phyloP scores from a whole-genome alignment of 176 grass and related monocot species.

The Musa itinerans region DNA sequence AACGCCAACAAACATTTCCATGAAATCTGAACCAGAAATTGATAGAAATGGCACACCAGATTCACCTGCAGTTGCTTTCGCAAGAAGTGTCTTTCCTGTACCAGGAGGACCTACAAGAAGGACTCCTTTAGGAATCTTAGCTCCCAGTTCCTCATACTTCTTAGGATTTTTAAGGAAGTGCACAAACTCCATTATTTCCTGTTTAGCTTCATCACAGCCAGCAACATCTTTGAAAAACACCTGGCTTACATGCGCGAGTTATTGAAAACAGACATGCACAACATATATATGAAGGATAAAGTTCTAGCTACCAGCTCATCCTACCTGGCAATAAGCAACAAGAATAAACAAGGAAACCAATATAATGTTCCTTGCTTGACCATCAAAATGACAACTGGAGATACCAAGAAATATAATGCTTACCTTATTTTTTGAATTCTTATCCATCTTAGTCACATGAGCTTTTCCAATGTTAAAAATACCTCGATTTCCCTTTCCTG shows the following conservation, averaged over 20 bases:
- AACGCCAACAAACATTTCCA: slow-evolving; percentile 99
- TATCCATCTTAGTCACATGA: slow-evolving; percentile 84
- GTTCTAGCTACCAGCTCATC: background rate
- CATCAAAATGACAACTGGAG: background rate
- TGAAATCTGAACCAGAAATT: slow-evolving; percentile 82
- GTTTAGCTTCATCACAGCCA: slow-evolving; percentile 94
- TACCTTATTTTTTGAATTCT: slow-evolving; percentile 92
- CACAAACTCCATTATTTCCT: slow-evolving; percentile 99
- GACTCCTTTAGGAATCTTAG: slow-evolving; percentile 96
- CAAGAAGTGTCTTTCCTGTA: slow-evolving; percentile 90
- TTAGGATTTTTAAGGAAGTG: slow-evolving; percentile 93
- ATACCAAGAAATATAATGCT: background rate
- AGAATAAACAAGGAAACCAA: background rate
- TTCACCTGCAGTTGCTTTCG: slow-evolving; percentile 91
- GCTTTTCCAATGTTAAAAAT: slow-evolving; percentile 92
- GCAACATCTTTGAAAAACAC: slow-evolving; percentile 94
- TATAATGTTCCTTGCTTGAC: background rate
- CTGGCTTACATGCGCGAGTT: slow-evolving; percentile 28
- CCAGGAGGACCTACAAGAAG: slow-evolving; percentile 82
- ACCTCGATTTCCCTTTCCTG: slow-evolving; percentile 34
- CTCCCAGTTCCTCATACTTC: slow-evolving; percentile 89
- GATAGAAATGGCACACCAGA: slow-evolving; percentile 83
- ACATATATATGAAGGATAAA: background rate
- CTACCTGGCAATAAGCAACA: background rate
- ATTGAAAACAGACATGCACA: background rate